Base-by-base conservation (phyloP, 805 yeast genomes). In the Lipomyces yamadae region DNA sequence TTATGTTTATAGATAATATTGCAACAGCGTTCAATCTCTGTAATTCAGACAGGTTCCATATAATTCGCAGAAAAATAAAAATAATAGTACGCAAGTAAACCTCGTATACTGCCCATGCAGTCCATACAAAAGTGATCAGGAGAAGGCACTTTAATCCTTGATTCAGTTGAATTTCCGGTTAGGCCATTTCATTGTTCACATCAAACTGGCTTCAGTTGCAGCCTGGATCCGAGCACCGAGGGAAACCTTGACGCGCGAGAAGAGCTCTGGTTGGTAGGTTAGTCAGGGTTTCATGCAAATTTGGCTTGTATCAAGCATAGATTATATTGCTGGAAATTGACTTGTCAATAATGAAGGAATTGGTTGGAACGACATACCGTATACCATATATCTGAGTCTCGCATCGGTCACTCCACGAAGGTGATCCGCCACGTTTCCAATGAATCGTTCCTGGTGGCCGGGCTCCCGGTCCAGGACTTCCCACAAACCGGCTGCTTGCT, bases 351-450 rank as follows among this genome's bases (percentile, higher is more conserved):
- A 37, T 5, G 13, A 37, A 37, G 24, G 24, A 24, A 24, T 24
- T 24, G 24, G 24, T 24, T 24, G 24, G 24, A 35, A 35, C 37
- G 7, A 34, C 45, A 13, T 39, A 39, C 45, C 45, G n/a, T 39
- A 39, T 39, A 39, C 45, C 45, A 39, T 39, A 6, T 39, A 13
- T 39, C 45, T 39, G n/a, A 39, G 45, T 39, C 45, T 39, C 18
- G 45, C 13, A 1, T 39, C 45, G 18, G 45, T 39, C 1, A 39
- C 45, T 6, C 45, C 45, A 13, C 45, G 45, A 39, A 75, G 89
- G 77, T 93, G 97, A 52, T 81, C 88, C 30, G 96, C 88, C 70
- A 94, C 83, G 78, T 93, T 93, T 78, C 89, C 90, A 60, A 93
- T 90, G 76, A 94, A 83, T 73, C 90, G 85, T 74, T 83, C 85